Conservation (phyloP, 1,284 basidiomycete genomes). For the Gymnopus androsaceus region DNA sequence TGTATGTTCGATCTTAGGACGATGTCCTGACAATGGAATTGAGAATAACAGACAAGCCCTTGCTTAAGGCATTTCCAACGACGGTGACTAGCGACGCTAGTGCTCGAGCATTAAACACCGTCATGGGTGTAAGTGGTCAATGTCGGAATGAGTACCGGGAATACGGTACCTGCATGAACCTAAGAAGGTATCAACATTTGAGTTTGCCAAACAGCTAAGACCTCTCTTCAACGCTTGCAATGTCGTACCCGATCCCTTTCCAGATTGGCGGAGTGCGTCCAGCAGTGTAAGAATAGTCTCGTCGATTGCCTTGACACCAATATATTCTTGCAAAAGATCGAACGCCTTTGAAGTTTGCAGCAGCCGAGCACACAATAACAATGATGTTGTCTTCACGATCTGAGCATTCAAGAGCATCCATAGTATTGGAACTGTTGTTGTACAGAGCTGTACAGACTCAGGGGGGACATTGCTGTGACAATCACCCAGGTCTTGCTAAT, state of each 20-base stretch:
- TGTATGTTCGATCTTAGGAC: too few species aligned
- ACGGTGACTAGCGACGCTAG: slow-evolving; percentile 90
- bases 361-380: slow-evolving; percentile 85
- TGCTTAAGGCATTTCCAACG: slow-evolving; percentile 88
- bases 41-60: slow-evolving; percentile 77
- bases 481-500: too few species aligned
- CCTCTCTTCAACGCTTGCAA: slow-evolving; percentile 92
- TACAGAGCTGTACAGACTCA: too few species aligned
- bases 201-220: neutral
- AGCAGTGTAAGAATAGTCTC: slow-evolving; percentile 95
- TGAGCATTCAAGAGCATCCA: slow-evolving; percentile 85
- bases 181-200: slow-evolving; percentile 31
- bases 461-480: too few species aligned
- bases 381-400: slow-evolving; percentile 92
- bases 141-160: slow-evolving; percentile 97
- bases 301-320: slow-evolving; percentile 92
- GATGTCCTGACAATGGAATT: slow-evolving; percentile 76
- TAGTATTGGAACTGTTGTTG: too few species aligned
- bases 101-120: slow-evolving; percentile 94
- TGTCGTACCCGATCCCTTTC: slow-evolving; percentile 92
- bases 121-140: slow-evolving; percentile 89
- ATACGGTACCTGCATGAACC: slow-evolving; percentile 91
- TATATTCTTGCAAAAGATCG: slow-evolving; percentile 88
- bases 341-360: slow-evolving; percentile 95
- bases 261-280: slow-evolving; percentile 90